Percentiles rank a stretch among this genome's conserved stretches.
phyloP scores from a whole-genome alignment of 768 basidiomycete genomes.

The Rhizopogon rudus region DNA sequence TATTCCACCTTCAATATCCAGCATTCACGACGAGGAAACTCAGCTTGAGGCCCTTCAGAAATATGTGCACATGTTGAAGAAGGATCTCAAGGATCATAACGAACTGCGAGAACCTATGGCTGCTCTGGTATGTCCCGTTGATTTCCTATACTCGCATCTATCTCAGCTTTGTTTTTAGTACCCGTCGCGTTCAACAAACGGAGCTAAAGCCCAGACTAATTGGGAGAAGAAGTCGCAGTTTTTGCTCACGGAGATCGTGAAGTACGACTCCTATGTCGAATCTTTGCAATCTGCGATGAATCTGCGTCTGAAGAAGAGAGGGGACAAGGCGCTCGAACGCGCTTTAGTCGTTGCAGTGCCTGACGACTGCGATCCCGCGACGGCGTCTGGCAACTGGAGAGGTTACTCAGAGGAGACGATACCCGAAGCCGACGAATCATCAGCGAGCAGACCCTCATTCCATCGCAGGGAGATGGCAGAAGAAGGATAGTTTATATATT shows the following conservation, averaged over 20 bases:
- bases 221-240: slow-evolving; percentile 93
- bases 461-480: slow-evolving; percentile 41
- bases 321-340: slow-evolving; percentile 75
- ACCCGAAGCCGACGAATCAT: slow-evolving; percentile 40
- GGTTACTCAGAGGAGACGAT: slow-evolving; percentile 43
- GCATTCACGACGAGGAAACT: slow-evolving; percentile 85
- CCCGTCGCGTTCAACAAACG: slow-evolving; percentile 67
- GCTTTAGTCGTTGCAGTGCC: slow-evolving; percentile 37
- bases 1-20: slow-evolving; percentile 75
- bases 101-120: slow-evolving; percentile 80
- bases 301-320: slow-evolving; percentile 82
- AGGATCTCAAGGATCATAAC: slow-evolving; percentile 80
- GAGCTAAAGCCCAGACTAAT: slow-evolving; percentile 74
- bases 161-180: slow-evolving; percentile 50
- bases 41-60: slow-evolving; percentile 87
- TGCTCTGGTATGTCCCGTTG: slow-evolving; percentile 51
- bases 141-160: not conserved
- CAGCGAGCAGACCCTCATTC: slow-evolving; percentile 17
- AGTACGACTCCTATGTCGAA: slow-evolving; percentile 94
- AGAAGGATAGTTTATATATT: slow-evolving; percentile 27
- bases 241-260: slow-evolving; percentile 87
- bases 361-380: slow-evolving; percentile 25
- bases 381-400: slow-evolving; percentile 33
- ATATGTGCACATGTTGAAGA: slow-evolving; percentile 71
- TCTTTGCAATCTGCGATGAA: slow-evolving; percentile 81